Percentiles rank a stretch among this genome's conserved stretches.
Conservation (phyloP, 306 rosid species). For the Casuarina glauca region DNA sequence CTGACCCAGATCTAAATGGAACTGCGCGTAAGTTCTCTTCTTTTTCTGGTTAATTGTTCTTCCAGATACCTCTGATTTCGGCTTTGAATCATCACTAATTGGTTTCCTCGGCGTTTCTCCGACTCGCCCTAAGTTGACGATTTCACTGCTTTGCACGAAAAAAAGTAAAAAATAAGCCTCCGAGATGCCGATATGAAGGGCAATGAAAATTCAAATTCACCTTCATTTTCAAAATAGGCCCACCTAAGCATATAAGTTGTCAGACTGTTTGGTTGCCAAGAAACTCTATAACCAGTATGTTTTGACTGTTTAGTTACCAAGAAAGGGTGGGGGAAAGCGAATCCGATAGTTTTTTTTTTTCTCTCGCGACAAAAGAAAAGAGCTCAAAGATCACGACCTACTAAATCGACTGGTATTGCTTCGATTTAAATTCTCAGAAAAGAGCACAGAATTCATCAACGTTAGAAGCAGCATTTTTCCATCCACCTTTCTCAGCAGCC, state of each 20-base stretch:
- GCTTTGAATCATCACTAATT: conserved; percentile 4
- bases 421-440: not conserved
- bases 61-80: conserved; percentile 15
- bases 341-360: too few species aligned
- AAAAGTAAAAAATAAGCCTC: not conserved
- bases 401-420: not conserved
- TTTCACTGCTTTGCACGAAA: conserved; percentile 19
- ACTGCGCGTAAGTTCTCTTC: conserved; percentile 82
- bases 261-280: too few species aligned
- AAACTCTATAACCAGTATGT: too few species aligned
- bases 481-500: conserved; percentile 3
- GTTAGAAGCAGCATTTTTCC: not conserved
- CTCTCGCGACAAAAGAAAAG: too few species aligned
- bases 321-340: too few species aligned
- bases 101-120: conserved; percentile 6
- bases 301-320: too few species aligned
- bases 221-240: not conserved
- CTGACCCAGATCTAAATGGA: conserved; percentile 77
- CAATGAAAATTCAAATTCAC: not conserved
- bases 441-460: not conserved
- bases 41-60: conserved; percentile 57
- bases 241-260: not conserved
- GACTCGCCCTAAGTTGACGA: not conserved
- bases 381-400: not conserved
- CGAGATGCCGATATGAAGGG: not conserved